These are phyloP conservation scores for Epichloe sylvatica DNA, from an alignment of 2,329 filamentous ascomycete genomes.

Conservation along the genomic window DNA sequence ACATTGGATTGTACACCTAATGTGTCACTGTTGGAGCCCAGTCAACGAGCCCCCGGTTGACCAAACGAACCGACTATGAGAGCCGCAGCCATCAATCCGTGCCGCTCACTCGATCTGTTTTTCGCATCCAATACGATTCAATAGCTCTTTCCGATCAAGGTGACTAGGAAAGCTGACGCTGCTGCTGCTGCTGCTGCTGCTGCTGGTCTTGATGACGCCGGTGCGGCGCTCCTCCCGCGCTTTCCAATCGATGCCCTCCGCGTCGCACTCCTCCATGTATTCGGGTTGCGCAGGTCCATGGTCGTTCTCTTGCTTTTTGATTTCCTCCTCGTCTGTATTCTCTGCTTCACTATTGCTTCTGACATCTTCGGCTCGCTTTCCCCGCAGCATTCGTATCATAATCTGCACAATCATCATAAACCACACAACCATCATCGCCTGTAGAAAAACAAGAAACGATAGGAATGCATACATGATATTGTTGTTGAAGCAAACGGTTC, in stretches of 20 bases:
- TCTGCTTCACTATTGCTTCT: neutral
- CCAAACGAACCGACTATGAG: no score
- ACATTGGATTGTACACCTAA: no score
- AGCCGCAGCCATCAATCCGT: no score
- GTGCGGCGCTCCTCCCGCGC: neutral
- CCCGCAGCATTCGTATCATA: neutral
- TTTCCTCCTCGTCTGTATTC: no score
- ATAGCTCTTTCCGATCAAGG: slow-evolving; percentile 30
- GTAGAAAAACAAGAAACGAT: slow-evolving; percentile 59
- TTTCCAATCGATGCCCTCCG: neutral
- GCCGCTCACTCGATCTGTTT: neutral
- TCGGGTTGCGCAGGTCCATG: neutral
- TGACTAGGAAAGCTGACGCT: slow-evolving; percentile 61
- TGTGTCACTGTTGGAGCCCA: no score
- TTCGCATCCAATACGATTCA: slow-evolving; percentile 1
- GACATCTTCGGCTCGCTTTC: neutral
- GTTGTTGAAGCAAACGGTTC: slow-evolving; percentile 66
- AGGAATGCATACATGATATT: slow-evolving; percentile 67
- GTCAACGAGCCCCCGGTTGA: no score
- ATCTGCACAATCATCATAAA: neutral
- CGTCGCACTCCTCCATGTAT: neutral
- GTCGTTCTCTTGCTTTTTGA: neutral
- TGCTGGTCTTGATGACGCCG: neutral
- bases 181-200: neutral
- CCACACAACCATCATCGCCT: slow-evolving; percentile 39